phyloP scores from a whole-genome alignment of 345 rosid genomes.

The Hypericum perforatum region DNA sequence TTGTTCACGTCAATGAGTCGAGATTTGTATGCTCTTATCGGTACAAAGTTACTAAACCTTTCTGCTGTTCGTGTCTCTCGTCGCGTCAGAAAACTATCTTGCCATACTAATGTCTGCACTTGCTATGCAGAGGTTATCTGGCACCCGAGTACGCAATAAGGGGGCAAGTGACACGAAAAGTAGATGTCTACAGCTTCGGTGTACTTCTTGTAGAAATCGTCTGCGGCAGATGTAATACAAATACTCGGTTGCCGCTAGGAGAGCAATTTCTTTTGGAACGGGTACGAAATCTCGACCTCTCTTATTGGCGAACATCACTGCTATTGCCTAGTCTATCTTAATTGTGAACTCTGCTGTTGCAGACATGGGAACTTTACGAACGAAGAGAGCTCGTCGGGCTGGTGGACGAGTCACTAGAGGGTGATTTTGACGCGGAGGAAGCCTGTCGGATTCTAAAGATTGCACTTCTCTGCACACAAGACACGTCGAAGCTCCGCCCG shows the following conservation, averaged over 20 bases:
- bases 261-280: slow-evolving; percentile 83
- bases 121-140: slow-evolving; percentile 65
- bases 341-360: slow-evolving; percentile 17
- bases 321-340: slow-evolving; percentile 4
- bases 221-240: slow-evolving; percentile 81
- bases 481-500: slow-evolving; percentile 59
- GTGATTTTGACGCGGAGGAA: slow-evolving; percentile 62
- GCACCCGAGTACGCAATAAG: slow-evolving; percentile 97
- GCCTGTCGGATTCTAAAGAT: slow-evolving; percentile 56
- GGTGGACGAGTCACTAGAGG: slow-evolving; percentile 43
- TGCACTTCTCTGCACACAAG: slow-evolving; percentile 76
- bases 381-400: slow-evolving; percentile 51
- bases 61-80: not conserved
- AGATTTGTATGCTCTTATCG: too few relatives aligned
- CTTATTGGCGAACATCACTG: not conserved
- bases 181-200: slow-evolving; percentile 86
- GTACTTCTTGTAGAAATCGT: slow-evolving; percentile 85
- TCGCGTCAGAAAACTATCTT: not conserved
- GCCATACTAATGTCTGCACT: slow-evolving; percentile 9
- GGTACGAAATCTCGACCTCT: slow-evolving; percentile 34
- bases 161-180: slow-evolving; percentile 86
- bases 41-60: too few relatives aligned
- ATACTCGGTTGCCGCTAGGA: slow-evolving; percentile 50
- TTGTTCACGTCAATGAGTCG: not conserved
- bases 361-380: slow-evolving; percentile 86